A percentile compares a stretch with the other conserved stretches of the same genome.
These are phyloP conservation scores for Dorcoceras hygrometricum DNA, from an alignment of 257 asterid species.

Conservation along the genomic window DNA sequence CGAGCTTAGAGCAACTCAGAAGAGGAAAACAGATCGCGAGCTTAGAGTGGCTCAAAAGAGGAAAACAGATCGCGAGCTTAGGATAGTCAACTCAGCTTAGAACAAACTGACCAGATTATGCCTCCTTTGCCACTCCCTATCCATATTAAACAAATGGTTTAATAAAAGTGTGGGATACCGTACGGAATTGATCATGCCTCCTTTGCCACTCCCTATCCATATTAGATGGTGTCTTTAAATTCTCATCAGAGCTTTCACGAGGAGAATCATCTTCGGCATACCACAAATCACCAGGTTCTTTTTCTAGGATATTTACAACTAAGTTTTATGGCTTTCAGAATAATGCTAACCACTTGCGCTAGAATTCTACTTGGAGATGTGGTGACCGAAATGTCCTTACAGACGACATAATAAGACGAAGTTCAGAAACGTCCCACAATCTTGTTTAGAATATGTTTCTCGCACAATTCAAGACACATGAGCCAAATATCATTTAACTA, in stretches of 20 bases:
- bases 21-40: too few species aligned
- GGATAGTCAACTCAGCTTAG: too few species aligned
- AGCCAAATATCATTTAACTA: too few species aligned
- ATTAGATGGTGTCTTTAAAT: conserved; percentile 33
- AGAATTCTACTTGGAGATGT: background rate
- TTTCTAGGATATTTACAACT: background rate
- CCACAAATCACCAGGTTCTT: conserved; percentile 54
- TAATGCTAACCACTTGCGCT: too few species aligned
- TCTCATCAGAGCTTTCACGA: conserved; percentile 35
- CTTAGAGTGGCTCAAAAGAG: too few species aligned
- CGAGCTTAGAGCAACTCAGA: too few species aligned
- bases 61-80: too few species aligned
- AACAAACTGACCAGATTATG: conserved; percentile 31
- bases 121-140: conserved; percentile 80
- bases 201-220: conserved; percentile 79
- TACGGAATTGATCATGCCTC: conserved; percentile 67
- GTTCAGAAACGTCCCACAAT: background rate
- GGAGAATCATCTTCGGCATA: conserved; percentile 51
- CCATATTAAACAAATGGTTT: conserved; percentile 5
- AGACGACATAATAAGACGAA: background rate
- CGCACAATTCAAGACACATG: background rate
- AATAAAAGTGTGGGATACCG: conserved; percentile 45
- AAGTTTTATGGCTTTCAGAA: background rate
- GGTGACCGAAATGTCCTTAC: background rate
- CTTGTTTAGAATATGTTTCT: background rate